A percentile compares a stretch with the other conserved stretches of the same genome.
These are phyloP conservation scores for Tricladium varicosporioides DNA, from an alignment of 2,329 filamentous ascomycete species.

Conservation along the genomic window DNA sequence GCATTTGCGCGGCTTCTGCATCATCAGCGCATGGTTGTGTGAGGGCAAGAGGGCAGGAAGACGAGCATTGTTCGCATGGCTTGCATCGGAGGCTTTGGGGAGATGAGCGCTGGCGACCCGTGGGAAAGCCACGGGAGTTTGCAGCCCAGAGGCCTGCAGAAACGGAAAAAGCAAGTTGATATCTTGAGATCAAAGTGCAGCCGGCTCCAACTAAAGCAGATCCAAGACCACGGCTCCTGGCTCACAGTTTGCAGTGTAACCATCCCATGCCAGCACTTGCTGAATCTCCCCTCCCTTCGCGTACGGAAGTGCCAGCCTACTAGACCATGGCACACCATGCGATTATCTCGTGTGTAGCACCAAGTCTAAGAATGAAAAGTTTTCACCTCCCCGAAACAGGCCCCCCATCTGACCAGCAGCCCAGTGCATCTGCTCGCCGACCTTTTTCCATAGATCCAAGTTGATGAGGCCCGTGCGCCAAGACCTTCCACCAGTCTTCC, in stretches of 20 bases:
- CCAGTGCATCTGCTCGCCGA: not conserved
- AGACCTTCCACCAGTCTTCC: not conserved
- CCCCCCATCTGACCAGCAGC: not conserved
- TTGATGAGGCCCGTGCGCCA: not conserved
- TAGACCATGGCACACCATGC: not conserved
- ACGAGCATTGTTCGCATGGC: constrained; percentile 4
- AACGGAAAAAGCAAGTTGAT: not conserved
- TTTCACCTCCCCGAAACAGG: constrained; percentile 15
- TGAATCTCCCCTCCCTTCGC: too few relatives aligned
- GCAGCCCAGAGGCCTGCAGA: not conserved
- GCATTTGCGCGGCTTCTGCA: not conserved
- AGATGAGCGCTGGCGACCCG: not conserved
- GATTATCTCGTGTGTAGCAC: not conserved
- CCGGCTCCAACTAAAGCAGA: not conserved
- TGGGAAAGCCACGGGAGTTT: not conserved
- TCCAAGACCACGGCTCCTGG: constrained; percentile 1
- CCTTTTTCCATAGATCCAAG: not conserved
- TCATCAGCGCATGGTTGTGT: constrained; percentile 2
- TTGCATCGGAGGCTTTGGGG: not conserved
- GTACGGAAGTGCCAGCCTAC: not conserved
- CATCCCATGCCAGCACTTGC: not conserved
- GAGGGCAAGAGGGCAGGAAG: too few relatives aligned
- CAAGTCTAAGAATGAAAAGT: constrained; percentile 15
- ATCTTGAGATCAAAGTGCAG: not conserved
- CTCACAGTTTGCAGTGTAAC: not conserved